Base-by-base conservation (phyloP, 1,284 basidiomycete genomes). In the Acaromyces ingoldii region DNA sequence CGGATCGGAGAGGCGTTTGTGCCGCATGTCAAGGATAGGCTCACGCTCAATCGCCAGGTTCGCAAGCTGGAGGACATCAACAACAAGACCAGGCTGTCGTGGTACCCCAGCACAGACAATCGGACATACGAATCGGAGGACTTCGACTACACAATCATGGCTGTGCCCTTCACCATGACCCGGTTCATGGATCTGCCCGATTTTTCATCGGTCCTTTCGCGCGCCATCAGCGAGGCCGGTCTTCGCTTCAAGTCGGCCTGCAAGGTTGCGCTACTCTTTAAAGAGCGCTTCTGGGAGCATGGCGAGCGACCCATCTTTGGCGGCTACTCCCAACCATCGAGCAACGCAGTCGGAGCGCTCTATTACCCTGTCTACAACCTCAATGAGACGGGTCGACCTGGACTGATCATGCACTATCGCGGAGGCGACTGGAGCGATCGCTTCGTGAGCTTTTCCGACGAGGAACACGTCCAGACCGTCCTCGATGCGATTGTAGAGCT, bases 261-360 rank as follows among this genome's bases (percentile, higher is more conserved):
- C 56, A 67, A 67, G 36, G 61, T 65, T 15, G 53, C 60, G 10
- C 57, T 67, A 24, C 52, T 57, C 6, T 67, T 64, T 60, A 58
- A 63, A 49, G 57, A 57, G 19, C 57, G 65, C 47, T 67, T 67
- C 61, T 67, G 65, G 65, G 64, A 67, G 42, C 49, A 67, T n/a
- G 44, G 59, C 45, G 59, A 58, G 21, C 47, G 54, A 11, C 65
- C 65, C 24, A 67, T 67, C 47, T 59, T 55, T 30, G 65, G 63
- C 10, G 65, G 65, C n/a, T 67, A 61, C 48, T 53, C 53, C 17
- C 30, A 19, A 15, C 19, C 39, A 13, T 22, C 39, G 19, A 42
- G 19, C 39, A 21, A 21, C n/a, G 39, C 30, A 11, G 39, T 45
- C 15, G 24, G 15, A 15, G 26, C 13, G 11, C 26, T 42, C 24